phyloP scores from a whole-genome alignment of 2,329 filamentous ascomycete genomes.

The Tolypocladium tropicale region DNA sequence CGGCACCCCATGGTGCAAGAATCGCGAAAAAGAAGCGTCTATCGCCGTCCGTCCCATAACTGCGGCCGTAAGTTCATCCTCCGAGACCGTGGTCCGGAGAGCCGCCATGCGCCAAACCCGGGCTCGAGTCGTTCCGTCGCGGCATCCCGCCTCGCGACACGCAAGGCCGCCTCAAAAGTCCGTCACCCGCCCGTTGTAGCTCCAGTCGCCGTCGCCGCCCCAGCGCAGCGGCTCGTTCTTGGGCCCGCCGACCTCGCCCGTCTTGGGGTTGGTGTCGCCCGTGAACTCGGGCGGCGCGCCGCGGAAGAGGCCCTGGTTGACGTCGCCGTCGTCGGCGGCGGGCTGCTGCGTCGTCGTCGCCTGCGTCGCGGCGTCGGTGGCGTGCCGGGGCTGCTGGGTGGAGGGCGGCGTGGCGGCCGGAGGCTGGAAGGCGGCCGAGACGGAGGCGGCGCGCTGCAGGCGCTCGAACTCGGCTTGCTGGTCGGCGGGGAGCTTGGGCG shows the following conservation, averaged over 20 bases:
- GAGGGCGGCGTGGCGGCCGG: conserved; percentile 14
- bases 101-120: neutral
- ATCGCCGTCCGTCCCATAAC: neutral
- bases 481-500: conserved; percentile 76
- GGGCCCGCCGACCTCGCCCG: conserved; percentile 88
- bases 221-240: conserved; percentile 95
- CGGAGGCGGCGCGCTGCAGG: conserved; percentile 57
- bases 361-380: conserved; percentile 3
- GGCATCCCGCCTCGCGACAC: neutral
- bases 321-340: conserved; percentile 29
- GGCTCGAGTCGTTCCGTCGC: neutral
- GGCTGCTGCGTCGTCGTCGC: neutral
- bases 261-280: conserved; percentile 84
- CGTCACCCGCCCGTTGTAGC: conserved; percentile 88
- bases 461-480: conserved; percentile 87
- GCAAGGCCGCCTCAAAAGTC: conserved; percentile 55
- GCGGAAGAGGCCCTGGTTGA: conserved; percentile 52
- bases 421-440: conserved; percentile 31
- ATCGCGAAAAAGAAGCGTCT: neutral
- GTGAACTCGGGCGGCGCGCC: conserved; percentile 87
- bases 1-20: no score
- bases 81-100: neutral
- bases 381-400: conserved; percentile 9
- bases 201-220: conserved; percentile 72
- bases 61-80: neutral